Conservation (phyloP, 805 yeast species). For the Suhomyces sp. region DNA sequence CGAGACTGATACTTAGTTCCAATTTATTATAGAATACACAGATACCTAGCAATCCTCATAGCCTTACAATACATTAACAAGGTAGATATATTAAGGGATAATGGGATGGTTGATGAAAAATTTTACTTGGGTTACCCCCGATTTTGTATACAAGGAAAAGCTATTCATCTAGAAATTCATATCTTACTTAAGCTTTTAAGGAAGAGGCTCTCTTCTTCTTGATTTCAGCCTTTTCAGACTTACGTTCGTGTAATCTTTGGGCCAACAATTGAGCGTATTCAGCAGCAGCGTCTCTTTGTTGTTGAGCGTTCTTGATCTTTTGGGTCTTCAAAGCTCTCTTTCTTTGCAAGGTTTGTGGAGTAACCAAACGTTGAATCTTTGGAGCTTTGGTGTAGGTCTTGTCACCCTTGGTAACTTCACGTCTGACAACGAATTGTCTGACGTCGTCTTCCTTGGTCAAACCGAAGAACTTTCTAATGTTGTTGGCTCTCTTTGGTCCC, state of each 20-base stretch:
- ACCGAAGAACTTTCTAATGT: conserved; percentile 99
- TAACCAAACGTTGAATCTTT: conserved; percentile 98
- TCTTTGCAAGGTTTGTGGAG: conserved; percentile 99
- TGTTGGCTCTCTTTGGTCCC: conserved; percentile 99
- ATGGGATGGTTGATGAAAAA: background rate
- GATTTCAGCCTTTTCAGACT: conserved; percentile 97
- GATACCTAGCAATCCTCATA: background rate
- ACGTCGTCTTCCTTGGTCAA: conserved; percentile 92
- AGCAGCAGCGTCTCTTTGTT: conserved; percentile 99
- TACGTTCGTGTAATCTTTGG: conserved; percentile 96
- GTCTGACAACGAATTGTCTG: conserved; percentile 84
- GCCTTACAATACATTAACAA: background rate
- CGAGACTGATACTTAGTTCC: background rate
- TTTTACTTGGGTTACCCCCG: conserved; percentile 1
- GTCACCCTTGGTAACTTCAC: conserved; percentile 97
- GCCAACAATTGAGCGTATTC: conserved; percentile 99
- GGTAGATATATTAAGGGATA: conserved; percentile 5
- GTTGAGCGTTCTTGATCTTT: conserved; percentile 96
- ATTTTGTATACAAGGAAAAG: conserved; percentile 1
- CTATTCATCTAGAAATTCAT: conserved; percentile 3
- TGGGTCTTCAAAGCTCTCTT: conserved; percentile 94
- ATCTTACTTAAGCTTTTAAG: conserved; percentile 68
- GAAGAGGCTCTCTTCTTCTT: conserved; percentile 99
- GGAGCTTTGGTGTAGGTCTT: conserved; percentile 99
- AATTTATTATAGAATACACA: conserved; percentile 19